Conservation (phyloP, 1,284 basidiomycete genomes). For the Hymenochaete sp. region DNA sequence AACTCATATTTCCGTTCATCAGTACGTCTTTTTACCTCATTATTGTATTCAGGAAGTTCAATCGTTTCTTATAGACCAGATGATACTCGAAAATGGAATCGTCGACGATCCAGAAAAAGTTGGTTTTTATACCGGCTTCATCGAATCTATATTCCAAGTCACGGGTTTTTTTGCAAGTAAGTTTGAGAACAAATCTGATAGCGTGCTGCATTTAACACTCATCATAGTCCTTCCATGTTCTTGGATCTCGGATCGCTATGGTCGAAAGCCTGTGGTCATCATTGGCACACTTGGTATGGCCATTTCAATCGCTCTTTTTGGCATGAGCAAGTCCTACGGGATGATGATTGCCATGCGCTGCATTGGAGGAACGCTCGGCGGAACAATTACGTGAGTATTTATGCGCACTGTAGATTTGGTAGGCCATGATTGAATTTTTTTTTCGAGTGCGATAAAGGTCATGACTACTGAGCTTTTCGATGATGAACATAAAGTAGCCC, state of each 20-base stretch:
- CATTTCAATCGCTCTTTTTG: slow-evolving; percentile 17
- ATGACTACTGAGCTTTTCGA: slow-evolving; percentile 20
- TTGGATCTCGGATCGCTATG: slow-evolving; percentile 18
- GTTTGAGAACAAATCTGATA: neutral
- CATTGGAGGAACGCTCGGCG: slow-evolving; percentile 17
- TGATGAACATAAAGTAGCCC: slow-evolving; percentile 11
- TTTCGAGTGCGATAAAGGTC: slow-evolving; percentile 17
- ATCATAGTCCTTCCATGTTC: slow-evolving; percentile 16
- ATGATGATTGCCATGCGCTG: slow-evolving; percentile 18
- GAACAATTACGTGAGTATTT: slow-evolving; percentile 10
- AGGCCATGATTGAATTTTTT: too few species aligned
- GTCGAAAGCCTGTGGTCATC: slow-evolving; percentile 19
- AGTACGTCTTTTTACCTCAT: slow-evolving; percentile 13
- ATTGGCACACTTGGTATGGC: slow-evolving; percentile 18
- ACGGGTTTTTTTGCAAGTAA: slow-evolving; percentile 19
- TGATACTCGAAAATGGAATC: slow-evolving; percentile 23
- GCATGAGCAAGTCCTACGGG: slow-evolving; percentile 18
- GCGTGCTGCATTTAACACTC: neutral
- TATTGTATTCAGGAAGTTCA: neutral
- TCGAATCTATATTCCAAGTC: slow-evolving; percentile 20
- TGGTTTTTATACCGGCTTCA: slow-evolving; percentile 22
- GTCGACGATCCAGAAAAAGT: slow-evolving; percentile 21
- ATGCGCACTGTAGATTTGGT: neutral
- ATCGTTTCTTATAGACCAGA: slow-evolving; percentile 14
- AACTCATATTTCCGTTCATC: slow-evolving; percentile 22